phyloP scores from a whole-genome alignment of 176 grass and related monocot species.

The Lolium multiflorum region DNA sequence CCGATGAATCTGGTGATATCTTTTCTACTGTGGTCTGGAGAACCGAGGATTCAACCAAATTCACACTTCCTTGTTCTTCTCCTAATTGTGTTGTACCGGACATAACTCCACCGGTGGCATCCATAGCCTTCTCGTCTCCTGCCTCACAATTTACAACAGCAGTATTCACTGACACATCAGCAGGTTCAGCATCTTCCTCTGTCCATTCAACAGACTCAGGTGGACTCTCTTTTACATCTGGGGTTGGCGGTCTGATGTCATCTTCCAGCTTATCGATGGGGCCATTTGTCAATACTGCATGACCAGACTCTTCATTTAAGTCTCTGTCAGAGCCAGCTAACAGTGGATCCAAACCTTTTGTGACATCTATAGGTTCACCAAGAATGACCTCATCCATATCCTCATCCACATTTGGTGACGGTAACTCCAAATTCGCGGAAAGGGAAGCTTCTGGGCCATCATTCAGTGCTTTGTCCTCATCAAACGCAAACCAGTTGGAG shows the following conservation, averaged over 20 bases:
- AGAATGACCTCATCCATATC: conserved; percentile 56
- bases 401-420: conserved; percentile 37
- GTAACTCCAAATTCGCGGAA: conserved; percentile 56
- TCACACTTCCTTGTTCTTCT: conserved; percentile 30
- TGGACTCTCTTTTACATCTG: conserved; percentile 54
- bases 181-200: conserved; percentile 51
- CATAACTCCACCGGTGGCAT: conserved; percentile 19
- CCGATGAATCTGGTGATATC: conserved; percentile 7
- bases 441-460: conserved; percentile 55
- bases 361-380: conserved; percentile 38
- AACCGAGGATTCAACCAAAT: conserved; percentile 6
- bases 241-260: conserved; percentile 53
- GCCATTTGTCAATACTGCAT: conserved; percentile 26
- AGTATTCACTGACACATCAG: conserved; percentile 32
- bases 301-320: conserved; percentile 32
- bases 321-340: conserved; percentile 27
- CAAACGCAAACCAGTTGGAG: conserved; percentile 96
- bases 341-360: conserved; percentile 38
- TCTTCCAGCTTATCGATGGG: conserved; percentile 37
- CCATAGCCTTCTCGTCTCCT: conserved; percentile 37
- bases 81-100: conserved; percentile 11
- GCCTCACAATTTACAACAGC: conserved; percentile 19
- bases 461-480: conserved; percentile 61
- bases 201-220: conserved; percentile 54
- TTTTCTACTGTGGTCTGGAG: conserved; percentile 21